Percentiles rank a stretch among this genome's conserved stretches.
Conservation (phyloP, 129 eudicot genomes). For the Lactuca sativa region DNA sequence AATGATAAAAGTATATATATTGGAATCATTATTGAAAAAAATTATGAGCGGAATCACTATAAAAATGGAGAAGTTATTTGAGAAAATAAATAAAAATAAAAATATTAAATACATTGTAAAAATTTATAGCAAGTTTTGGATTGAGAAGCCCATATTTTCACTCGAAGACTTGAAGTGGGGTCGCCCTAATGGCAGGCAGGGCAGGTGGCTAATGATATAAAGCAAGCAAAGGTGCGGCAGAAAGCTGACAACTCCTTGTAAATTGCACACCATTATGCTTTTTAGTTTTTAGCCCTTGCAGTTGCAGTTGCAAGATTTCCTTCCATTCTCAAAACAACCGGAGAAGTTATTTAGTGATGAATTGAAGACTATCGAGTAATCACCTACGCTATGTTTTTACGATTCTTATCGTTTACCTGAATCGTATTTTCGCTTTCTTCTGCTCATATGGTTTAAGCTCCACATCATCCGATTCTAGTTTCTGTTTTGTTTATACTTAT, state of each 20-base stretch:
- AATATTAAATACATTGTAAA: not conserved
- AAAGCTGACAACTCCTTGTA: constrained; percentile 14
- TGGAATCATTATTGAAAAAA: no score
- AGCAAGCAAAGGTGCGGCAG: constrained; percentile 18
- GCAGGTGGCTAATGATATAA: constrained; percentile 12
- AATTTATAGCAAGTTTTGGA: not conserved
- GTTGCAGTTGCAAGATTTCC: not conserved
- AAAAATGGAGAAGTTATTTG: no score
- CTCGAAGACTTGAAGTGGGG: constrained; percentile 1
- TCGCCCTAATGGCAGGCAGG: constrained; percentile 27
- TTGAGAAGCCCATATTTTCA: constrained; percentile 14
- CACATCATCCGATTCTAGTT: not conserved
- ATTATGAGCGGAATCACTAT: no score
- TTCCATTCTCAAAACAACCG: not conserved
- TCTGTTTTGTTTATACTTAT: constrained; percentile 8
- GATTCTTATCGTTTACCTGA: constrained; percentile 5
- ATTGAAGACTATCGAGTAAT: constrained; percentile 15
- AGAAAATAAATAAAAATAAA: not conserved
- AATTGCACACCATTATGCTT: constrained; percentile 1
- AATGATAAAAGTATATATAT: no score
- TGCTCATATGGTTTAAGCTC: not conserved
- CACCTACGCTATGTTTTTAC: constrained; percentile 6
- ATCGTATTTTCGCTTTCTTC: not conserved
- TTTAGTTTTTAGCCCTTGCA: not conserved
- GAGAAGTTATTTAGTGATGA: not conserved